A percentile compares a stretch with the other conserved stretches of the same genome.
Conservation (phyloP, 140 eudicot genomes). For the Flaveria floridana region DNA sequence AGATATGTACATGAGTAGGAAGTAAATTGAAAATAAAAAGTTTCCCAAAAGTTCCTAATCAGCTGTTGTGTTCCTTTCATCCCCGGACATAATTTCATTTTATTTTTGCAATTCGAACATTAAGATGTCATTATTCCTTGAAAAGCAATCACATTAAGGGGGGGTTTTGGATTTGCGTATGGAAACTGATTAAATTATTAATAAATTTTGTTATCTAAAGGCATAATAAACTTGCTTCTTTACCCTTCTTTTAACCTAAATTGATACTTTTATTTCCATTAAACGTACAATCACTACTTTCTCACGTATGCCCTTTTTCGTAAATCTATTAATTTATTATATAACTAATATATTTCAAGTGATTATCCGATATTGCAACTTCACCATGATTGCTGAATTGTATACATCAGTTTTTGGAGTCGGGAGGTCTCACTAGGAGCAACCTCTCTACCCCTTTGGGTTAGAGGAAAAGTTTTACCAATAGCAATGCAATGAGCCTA, state of each 20-base stretch:
- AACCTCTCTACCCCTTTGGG: too few species aligned
- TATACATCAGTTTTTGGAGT: too few species aligned
- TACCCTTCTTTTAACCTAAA: slow-evolving; percentile 1
- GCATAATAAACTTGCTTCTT: not conserved
- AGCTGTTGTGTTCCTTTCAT: slow-evolving; percentile 1
- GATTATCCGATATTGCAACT: not conserved
- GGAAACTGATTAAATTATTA: not conserved
- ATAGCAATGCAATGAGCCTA: too few species aligned
- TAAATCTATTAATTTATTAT: not conserved
- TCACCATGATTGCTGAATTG: not conserved
- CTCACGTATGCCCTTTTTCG: not conserved
- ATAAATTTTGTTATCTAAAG: not conserved
- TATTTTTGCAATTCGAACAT: not conserved
- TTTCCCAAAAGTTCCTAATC: not conserved
- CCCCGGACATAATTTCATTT: not conserved
- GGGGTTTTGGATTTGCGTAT: not conserved
- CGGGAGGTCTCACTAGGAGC: too few species aligned
- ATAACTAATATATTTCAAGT: not conserved
- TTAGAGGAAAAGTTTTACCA: too few species aligned
- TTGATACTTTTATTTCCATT: not conserved
- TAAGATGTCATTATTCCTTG: not conserved
- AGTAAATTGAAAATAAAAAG: not conserved
- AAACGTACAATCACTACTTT: not conserved
- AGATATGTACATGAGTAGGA: not conserved
- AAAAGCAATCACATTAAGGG: not conserved